These are phyloP conservation scores for Gossypium lobatum DNA, from an alignment of 441 rosid genomes.

Conservation along the genomic window DNA sequence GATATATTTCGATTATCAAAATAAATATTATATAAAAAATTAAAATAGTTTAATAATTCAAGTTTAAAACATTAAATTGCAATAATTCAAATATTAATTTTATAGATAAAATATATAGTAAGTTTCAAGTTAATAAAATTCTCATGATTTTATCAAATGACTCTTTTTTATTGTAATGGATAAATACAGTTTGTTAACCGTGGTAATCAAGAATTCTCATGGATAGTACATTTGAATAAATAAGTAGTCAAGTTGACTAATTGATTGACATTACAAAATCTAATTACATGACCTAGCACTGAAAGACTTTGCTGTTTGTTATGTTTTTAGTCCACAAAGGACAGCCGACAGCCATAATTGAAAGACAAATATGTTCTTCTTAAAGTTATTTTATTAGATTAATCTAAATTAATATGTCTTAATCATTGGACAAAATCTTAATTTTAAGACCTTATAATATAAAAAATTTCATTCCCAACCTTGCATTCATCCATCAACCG, in stretches of 20 bases:
- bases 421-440: not conserved
- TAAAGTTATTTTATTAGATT: not conserved
- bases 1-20: too few relatives aligned
- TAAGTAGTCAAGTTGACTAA: not conserved
- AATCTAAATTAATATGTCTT: not conserved
- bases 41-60: too few relatives aligned
- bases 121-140: not conserved
- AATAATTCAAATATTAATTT: not conserved
- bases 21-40: too few relatives aligned
- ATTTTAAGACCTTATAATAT: too few relatives aligned
- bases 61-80: not conserved
- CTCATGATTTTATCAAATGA: too few relatives aligned
- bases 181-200: not conserved
- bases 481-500: too few relatives aligned
- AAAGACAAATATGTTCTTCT: not conserved
- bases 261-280: not conserved
- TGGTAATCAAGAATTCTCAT: not conserved
- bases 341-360: slow-evolving; percentile 10
- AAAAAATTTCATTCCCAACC: too few relatives aligned
- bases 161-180: not conserved
- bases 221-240: not conserved
- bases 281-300: not conserved
- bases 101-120: not conserved
- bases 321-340: not conserved
- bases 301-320: not conserved